Evolutionary conservation across 345 rosid species (phyloP), one percentile per base, ranked within the genome.

Genomic region (Raphanus raphanistrum): DNA sequence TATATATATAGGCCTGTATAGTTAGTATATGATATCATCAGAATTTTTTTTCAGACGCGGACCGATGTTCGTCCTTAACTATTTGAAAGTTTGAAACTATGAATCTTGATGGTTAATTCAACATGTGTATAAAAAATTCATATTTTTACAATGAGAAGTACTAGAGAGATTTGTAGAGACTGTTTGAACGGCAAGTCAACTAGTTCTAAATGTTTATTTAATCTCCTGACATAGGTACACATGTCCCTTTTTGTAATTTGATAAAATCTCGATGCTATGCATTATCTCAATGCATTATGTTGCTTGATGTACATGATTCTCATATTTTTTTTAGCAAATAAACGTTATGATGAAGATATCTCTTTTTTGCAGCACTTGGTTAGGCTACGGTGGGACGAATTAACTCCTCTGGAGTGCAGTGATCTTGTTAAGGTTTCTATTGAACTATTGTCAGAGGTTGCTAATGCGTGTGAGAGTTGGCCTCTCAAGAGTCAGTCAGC

Each of bases 401-500:
- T 94, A 79, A 86, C 67, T 80, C 88, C 97, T 57, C 25, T 72
- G 52, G 98, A 94, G 55, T 87, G 80, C 70, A 82, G 85, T 80
- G 84, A 89, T 76, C 89, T 94, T 61, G 92, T 96, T 11, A 94
- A 90, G 79, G 85, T 84, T 43, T 84, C 97, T 63, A 81, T 92
- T 26, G 92, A 89, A 25, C 76, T 90, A 78, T 83, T 94, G 90
- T 81, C 98, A 72, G 94, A 89, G 79, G 87, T 86, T 63, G 86
- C 98, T 45, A 84, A 81, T 82, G 80, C 88, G 61, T 84, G 87
- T 81, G 96, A 85, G 81, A 90, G 88, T 80, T 94, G 98, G 97
- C 87, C 90, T 76, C 84, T 94, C 68, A 94, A 94, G 80, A 94
- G 98, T 85, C 98, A 90, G 84, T 83, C 90, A 70, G 89, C 98